Conservation (phyloP, 1,139 yeast species). For the Arxiozyma bovina region DNA sequence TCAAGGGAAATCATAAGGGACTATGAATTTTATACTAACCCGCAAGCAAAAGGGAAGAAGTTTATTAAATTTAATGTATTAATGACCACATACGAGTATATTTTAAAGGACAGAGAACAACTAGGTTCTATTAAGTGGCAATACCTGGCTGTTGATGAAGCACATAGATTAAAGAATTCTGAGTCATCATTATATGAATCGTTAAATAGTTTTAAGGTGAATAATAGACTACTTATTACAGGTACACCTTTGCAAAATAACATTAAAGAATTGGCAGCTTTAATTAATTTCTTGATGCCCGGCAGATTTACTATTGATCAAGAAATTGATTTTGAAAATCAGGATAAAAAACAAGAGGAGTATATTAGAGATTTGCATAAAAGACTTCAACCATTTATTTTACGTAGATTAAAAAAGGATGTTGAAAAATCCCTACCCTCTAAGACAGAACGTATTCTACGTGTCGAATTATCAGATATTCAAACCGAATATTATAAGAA, state of each 20-base stretch:
- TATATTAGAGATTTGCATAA: constrained; percentile 79
- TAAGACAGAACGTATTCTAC: constrained; percentile 84
- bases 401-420: constrained; percentile 90
- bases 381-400: constrained; percentile 80
- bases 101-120: constrained; percentile 75
- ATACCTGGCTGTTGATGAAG: constrained; percentile 95
- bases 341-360: constrained; percentile 75
- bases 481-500: constrained; percentile 94
- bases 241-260: constrained; percentile 98
- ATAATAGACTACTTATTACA: constrained; percentile 81
- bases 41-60: constrained; percentile 35
- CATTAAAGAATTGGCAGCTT: constrained; percentile 88
- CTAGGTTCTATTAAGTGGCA: constrained; percentile 89
- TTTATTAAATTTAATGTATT: constrained; percentile 82
- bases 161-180: constrained; percentile 90
- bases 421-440: constrained; percentile 95
- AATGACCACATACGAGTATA: constrained; percentile 91
- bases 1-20: constrained; percentile 78
- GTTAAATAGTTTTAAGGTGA: constrained; percentile 68
- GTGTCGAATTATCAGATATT: constrained; percentile 90
- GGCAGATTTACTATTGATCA: constrained; percentile 84
- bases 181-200: constrained; percentile 91
- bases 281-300: constrained; percentile 93
- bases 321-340: constrained; percentile 89
- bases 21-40: constrained; percentile 66